Percentiles rank a stretch among this genome's conserved stretches.
These are phyloP conservation scores for Blastocystis sp. DNA, from an alignment of 352 stramenopile genomes.

Conservation along the genomic window DNA sequence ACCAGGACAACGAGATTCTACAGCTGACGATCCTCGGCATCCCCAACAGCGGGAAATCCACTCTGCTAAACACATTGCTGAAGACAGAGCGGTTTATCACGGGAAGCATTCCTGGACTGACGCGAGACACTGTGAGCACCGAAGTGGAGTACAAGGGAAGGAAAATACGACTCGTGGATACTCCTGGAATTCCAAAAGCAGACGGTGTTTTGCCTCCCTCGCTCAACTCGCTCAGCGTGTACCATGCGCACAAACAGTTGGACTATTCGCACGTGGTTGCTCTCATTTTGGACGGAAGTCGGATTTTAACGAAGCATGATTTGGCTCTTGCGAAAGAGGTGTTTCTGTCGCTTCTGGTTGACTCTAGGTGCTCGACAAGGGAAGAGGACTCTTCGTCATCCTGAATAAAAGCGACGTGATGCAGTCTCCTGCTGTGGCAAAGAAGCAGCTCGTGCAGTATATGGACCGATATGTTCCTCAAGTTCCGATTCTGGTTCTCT, in stretches of 20 bases:
- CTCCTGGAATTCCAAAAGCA: conserved; percentile 66
- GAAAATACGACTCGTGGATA: conserved; percentile 68
- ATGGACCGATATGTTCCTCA: conserved; percentile 14
- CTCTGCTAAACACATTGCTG: conserved; percentile 69
- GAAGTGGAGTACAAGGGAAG: conserved; percentile 67
- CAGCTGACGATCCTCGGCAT: conserved; percentile 68
- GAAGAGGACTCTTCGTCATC: conserved; percentile 64
- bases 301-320: conserved; percentile 64
- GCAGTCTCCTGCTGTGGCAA: conserved; percentile 13
- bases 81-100: conserved; percentile 67
- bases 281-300: conserved; percentile 65
- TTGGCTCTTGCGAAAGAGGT: conserved; percentile 62
- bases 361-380: conserved; percentile 62
- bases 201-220: conserved; percentile 31
- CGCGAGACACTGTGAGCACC: conserved; percentile 68
- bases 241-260: conserved; percentile 63
- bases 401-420: conserved; percentile 67
- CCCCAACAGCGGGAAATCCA: conserved; percentile 71
- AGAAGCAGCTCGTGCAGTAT: conserved; percentile 33
- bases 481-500: background rate
- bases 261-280: conserved; percentile 65
- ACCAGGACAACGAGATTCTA: conserved; percentile 49
- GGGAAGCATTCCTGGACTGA: conserved; percentile 68
- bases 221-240: conserved; percentile 63
- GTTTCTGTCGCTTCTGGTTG: background rate